phyloP scores from a whole-genome alignment of 176 grass and related monocot species.

The Hordeum vulgare region DNA sequence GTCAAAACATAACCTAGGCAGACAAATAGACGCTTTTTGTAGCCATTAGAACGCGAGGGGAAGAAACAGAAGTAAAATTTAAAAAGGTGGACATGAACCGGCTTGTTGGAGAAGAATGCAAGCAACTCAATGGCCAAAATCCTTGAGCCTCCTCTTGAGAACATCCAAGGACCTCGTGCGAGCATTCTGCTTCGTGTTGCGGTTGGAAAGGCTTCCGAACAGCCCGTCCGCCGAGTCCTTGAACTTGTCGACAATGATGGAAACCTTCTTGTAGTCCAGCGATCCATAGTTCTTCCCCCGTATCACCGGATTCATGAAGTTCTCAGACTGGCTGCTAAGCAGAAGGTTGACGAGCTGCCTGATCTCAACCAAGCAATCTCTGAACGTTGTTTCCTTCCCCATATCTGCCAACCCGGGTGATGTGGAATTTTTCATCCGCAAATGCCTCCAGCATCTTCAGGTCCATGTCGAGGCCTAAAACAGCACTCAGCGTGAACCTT shows the following conservation, averaged over 20 bases:
- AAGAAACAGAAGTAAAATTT: neutral
- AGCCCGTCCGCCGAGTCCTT: slow-evolving; percentile 71
- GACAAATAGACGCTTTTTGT: neutral
- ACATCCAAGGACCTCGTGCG: slow-evolving; percentile 94
- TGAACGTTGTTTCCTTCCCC: slow-evolving; percentile 70
- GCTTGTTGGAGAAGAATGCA: neutral
- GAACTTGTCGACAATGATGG: slow-evolving; percentile 72
- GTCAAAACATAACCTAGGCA: neutral
- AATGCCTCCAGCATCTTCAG: slow-evolving; percentile 73
- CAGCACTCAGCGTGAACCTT: slow-evolving; percentile 77
- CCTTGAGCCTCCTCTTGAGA: slow-evolving; percentile 59
- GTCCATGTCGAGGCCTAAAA: slow-evolving; percentile 72
- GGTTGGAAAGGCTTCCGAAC: slow-evolving; percentile 70
- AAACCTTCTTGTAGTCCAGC: slow-evolving; percentile 84
- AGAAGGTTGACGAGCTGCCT: slow-evolving; percentile 89
- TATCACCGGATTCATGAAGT: slow-evolving; percentile 91
- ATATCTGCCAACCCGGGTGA: slow-evolving; percentile 48
- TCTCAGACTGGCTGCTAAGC: slow-evolving; percentile 89
- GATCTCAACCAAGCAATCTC: slow-evolving; percentile 72
- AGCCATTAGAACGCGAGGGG: neutral
- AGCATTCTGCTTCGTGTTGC: slow-evolving; percentile 65
- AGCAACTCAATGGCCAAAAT: neutral
- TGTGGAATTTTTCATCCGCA: slow-evolving; percentile 74
- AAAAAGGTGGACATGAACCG: neutral
- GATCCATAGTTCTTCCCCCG: slow-evolving; percentile 74